Conservation (phyloP, 2,329 filamentous ascomycete species). For the Mycosphaerella arachidis region DNA sequence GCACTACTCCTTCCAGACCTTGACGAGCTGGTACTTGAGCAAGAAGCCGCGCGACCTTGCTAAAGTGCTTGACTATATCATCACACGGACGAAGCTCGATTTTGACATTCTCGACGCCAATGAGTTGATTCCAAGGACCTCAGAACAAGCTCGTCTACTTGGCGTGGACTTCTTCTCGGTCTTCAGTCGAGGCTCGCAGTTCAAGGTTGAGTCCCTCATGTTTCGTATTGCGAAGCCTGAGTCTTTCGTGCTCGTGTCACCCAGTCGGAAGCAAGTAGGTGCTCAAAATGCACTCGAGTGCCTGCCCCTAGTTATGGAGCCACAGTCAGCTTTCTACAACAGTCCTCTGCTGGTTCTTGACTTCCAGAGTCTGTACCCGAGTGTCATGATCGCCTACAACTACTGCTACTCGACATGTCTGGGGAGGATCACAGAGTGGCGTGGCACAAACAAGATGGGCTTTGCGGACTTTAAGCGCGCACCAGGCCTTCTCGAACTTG, state of each 20-base stretch:
- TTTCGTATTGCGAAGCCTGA: conserved; percentile 97
- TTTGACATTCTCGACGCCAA: conserved; percentile 89
- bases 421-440: conserved; percentile 79
- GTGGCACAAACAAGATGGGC: conserved; percentile 91
- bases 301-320: conserved; percentile 93
- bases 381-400: conserved; percentile 98
- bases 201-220: conserved; percentile 98
- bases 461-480: conserved; percentile 82
- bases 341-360: conserved; percentile 87
- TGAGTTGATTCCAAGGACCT: conserved; percentile 81
- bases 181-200: conserved; percentile 90
- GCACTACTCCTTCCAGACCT: conserved; percentile 72
- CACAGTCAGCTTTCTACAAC: conserved; percentile 88
- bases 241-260: conserved; percentile 85
- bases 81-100: conserved; percentile 70
- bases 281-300: conserved; percentile 93
- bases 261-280: conserved; percentile 85
- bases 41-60: conserved; percentile 63
- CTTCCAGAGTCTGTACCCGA: conserved; percentile 94
- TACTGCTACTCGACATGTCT: conserved; percentile 98
- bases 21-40: conserved; percentile 78
- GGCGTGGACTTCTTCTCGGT: conserved; percentile 97
- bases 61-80: conserved; percentile 74
- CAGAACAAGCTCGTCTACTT: conserved; percentile 86
- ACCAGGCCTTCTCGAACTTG: conserved; percentile 66